Evolutionary conservation across 805 yeast species (phyloP), one percentile per base, ranked within the genome.

Genomic region (Ogataea methylovora): DNA sequence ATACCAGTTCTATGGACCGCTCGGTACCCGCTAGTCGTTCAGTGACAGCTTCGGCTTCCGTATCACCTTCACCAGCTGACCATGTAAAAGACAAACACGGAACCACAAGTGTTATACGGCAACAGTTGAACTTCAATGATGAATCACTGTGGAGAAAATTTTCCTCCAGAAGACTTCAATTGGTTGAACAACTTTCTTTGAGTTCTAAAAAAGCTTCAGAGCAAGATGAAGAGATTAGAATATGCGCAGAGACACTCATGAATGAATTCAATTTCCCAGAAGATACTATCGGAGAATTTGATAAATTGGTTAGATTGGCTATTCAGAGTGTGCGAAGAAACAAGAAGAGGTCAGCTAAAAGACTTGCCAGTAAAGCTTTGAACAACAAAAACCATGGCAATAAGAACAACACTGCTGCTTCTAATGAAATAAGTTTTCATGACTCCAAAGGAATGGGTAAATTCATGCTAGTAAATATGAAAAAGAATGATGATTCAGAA

Each of bases 251-350:
- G 32, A 69, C 81, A 3, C 63, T 90, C 30, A 65, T 94, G 48
- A 63, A 68, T 2, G 98, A 92, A 59, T 92, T 85, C 48, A 74
- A 76, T 5, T 88, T 78, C 52, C 72, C 80, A 2, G 59, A 58
- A 2, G 69, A 67, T 5, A 67, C 75, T 11, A 60, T 76, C 19
- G 57, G 65, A 1, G 97, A 92, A 44, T 90, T 90, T 53, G 95
- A 87, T 56, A 84, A 81, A 54, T 67, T 90, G 24, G 97, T 92
- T 0, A 66, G 95, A 24, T 94, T 95, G 8, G 97, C 96, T 1
- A 80, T 90, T 19, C 98, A 90, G 58, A 80, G 94, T 33, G 97
- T 84, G 2, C 65, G 97, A 41, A 66, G 98, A 44, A 90, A 90
- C 55, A 69, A 95, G 39, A 84, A 81, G 51, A 58, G 95, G 43